Percentiles rank a stretch among this genome's conserved stretches.
These are phyloP conservation scores for Thraustotheca clavata DNA, from an alignment of 352 stramenopile genomes.

Conservation along the genomic window DNA sequence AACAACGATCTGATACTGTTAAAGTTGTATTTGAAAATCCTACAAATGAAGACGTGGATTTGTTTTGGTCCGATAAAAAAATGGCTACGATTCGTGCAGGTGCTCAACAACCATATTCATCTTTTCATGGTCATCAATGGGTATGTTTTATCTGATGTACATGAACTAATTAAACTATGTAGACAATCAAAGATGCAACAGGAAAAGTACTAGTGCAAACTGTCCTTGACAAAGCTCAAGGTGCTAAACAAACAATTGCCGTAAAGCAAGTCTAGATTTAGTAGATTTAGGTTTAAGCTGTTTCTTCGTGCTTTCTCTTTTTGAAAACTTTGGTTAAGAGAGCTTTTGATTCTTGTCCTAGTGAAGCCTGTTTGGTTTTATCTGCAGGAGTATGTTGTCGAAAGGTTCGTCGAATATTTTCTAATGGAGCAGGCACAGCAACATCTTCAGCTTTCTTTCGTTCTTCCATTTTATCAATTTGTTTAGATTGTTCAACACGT, in stretches of 20 bases:
- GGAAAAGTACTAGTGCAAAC: slow-evolving; percentile 42
- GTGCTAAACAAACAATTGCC: slow-evolving; percentile 40
- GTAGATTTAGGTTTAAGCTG: background rate
- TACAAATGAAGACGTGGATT: slow-evolving; percentile 33
- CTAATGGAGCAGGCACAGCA: slow-evolving; percentile 10
- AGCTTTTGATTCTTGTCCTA: slow-evolving; percentile 30
- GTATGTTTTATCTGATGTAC: background rate
- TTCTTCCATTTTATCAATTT: slow-evolving; percentile 79
- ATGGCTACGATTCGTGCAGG: slow-evolving; percentile 51
- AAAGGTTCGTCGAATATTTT: slow-evolving; percentile 58
- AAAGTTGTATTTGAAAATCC: slow-evolving; percentile 65
- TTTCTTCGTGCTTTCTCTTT: slow-evolving; percentile 38
- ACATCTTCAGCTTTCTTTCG: slow-evolving; percentile 43
- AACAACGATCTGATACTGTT: slow-evolving; percentile 30
- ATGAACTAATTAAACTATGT: background rate
- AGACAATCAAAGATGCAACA: slow-evolving; percentile 40
- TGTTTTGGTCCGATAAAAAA: slow-evolving; percentile 63
- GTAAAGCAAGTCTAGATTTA: slow-evolving; percentile 24
- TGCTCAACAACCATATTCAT: slow-evolving; percentile 43
- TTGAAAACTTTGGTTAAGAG: slow-evolving; percentile 76
- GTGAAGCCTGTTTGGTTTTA: slow-evolving; percentile 56
- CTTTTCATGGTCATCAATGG: slow-evolving; percentile 62
- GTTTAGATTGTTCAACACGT: slow-evolving; percentile 79
- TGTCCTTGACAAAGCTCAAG: slow-evolving; percentile 35
- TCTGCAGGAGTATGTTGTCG: slow-evolving; percentile 56